Percentiles rank a stretch among this genome's conserved stretches.
Evolutionary conservation across 192 early-diverging fungal species (phyloP).

Genomic region (Gonapodya prolifera): DNA sequence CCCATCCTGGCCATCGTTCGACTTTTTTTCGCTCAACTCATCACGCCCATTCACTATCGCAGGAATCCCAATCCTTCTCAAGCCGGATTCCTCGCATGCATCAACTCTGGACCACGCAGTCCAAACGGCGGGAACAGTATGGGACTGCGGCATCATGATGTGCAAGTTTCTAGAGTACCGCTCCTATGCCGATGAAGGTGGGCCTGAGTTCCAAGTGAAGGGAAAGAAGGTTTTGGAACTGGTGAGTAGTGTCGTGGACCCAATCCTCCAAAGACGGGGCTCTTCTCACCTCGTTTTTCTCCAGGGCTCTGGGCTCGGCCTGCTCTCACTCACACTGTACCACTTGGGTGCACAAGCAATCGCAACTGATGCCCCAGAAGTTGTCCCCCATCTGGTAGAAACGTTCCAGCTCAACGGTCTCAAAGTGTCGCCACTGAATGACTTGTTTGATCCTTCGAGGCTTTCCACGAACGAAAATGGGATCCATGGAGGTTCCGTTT

Average conservation of each 20-base stretch:
- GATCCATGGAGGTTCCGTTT: background rate
- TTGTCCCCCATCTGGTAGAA: background rate
- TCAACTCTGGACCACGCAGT: background rate
- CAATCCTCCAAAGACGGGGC: background rate
- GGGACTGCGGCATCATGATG: background rate
- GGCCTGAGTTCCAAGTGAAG: background rate
- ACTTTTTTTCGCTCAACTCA: background rate
- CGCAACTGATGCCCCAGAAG: background rate
- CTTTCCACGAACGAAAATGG: background rate
- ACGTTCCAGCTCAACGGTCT: background rate
- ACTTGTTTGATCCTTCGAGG: background rate
- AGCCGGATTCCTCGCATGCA: background rate
- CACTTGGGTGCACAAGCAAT: background rate
- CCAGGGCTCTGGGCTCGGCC: background rate
- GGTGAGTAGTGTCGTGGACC: background rate
- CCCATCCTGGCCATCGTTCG: background rate
- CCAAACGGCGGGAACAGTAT: background rate
- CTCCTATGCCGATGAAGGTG: too few relatives aligned
- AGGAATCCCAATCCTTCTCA: background rate
- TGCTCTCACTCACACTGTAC: background rate
- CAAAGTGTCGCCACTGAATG: background rate
- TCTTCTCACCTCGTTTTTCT: background rate
- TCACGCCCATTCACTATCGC: background rate
- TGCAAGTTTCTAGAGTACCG: background rate
- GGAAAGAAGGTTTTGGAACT: background rate